phyloP scores from a whole-genome alignment of 1,139 yeast genomes.

The Magnusiomyces paraingens region DNA sequence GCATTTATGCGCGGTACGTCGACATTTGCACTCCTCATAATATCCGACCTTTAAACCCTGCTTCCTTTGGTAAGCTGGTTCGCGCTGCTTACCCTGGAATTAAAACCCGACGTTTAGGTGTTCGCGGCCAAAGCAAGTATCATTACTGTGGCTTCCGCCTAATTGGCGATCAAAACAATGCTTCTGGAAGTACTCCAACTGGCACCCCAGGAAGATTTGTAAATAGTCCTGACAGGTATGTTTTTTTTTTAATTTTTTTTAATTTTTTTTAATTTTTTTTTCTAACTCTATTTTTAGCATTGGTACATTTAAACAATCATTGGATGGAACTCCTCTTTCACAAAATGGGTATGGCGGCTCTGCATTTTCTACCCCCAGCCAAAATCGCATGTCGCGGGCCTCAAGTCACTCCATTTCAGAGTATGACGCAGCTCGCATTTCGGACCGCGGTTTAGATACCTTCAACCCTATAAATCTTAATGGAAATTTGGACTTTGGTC shows the following conservation, averaged over 20 bases:
- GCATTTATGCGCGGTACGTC: conserved; percentile 75
- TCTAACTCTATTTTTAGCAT: not conserved
- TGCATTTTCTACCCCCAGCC: conserved; percentile 12
- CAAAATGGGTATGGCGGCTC: conserved; percentile 3
- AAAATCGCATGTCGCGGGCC: conserved; percentile 6
- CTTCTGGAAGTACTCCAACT: conserved; percentile 28
- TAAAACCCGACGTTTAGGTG: conserved; percentile 79
- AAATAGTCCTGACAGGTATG: conserved; percentile 20
- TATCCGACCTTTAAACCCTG: conserved; percentile 72
- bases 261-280: conserved; percentile 2
- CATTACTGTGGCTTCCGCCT: conserved; percentile 83
- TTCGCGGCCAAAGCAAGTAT: conserved; percentile 82
- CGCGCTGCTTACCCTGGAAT: conserved; percentile 65
- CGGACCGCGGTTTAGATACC: not conserved
- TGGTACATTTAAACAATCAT: not conserved
- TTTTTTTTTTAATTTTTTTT: conserved; percentile 1
- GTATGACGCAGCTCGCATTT: conserved; percentile 2
- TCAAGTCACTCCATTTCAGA: conserved; percentile 7
- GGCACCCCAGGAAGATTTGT: conserved; percentile 25
- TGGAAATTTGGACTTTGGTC: conserved; percentile 6
- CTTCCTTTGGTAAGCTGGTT: conserved; percentile 81
- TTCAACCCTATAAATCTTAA: conserved; percentile 1
- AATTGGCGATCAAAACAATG: conserved; percentile 40
- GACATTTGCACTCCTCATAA: conserved; percentile 61
- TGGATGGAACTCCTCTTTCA: not conserved